Evolutionary conservation across 495 filamentous ascomycete species (phyloP), one percentile per base, ranked within the genome.

Genomic region (Clohesyomyces aquaticus): DNA sequence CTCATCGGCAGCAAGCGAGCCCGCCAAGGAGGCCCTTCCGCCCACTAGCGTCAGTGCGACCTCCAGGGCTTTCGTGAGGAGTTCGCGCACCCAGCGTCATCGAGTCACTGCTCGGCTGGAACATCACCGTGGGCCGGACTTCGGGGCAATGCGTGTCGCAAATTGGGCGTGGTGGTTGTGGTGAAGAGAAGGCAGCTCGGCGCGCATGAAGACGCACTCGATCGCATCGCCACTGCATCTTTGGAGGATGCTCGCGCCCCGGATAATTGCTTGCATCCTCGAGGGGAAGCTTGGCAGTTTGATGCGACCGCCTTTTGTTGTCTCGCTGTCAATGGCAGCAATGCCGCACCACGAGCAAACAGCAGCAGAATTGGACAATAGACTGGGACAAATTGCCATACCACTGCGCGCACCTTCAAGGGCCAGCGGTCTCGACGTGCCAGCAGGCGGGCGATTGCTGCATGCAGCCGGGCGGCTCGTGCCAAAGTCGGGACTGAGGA

Each of bases 241-340:
- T 6, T 22, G 22, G 8, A 23, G 19, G 12, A 4, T 28, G 19
- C 25, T 3, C 4, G 19, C 4, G 53, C 28, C 16, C 43, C 53
- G 53, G 53, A 56, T 56, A 56, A 56, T 56, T 56, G 53, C 53
- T 43, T n/a, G n/a, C n/a, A 11, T 35, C 27, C 53, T 8, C 19
- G 25, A n/a, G 14, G 28, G 53, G 32, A 8, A 38, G 19, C 8
- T 10, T 25, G 38, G 23, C 21, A 16, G 51, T 55, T 55, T 42
- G 19, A 55, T 26, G 29, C 3, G 29, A 19, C 27, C 28, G 6
- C 50, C 32, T 55, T 25, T 55, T 21, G 21, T 47, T 47, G 43
- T 47, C 14, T 23, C 14, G 4, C 14, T 23, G 43, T 47, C 43
- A 47, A 47, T 8, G 19, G 4, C 14, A 6, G 43, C 43, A 23